Percentiles rank a stretch among this genome's conserved stretches.
Evolutionary conservation across 2,329 filamentous ascomycete genomes (phyloP).

Genomic region (Colletotrichum lindemuthianum): DNA sequence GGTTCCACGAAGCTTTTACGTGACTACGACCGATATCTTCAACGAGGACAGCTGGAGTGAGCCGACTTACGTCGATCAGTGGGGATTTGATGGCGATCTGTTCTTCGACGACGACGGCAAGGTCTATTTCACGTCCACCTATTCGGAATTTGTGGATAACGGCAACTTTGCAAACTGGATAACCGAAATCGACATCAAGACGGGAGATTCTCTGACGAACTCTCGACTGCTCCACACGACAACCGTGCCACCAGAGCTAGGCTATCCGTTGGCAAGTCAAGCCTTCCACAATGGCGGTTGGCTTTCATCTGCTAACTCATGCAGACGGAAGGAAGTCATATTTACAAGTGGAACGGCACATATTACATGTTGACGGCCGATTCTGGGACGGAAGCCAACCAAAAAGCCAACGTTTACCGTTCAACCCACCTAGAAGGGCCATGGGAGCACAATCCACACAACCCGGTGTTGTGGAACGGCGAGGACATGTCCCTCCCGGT

Average conservation of each 20-base stretch:
- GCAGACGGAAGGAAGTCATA: slow-evolving; percentile 34
- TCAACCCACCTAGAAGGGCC: slow-evolving; percentile 25
- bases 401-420: slow-evolving; percentile 34
- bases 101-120: slow-evolving; percentile 35
- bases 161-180: slow-evolving; percentile 37
- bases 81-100: slow-evolving; percentile 35
- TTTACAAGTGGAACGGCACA: slow-evolving; percentile 34
- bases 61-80: slow-evolving; percentile 35
- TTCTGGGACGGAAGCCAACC: slow-evolving; percentile 31
- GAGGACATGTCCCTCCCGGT: slow-evolving; percentile 33
- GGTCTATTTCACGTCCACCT: slow-evolving; percentile 31
- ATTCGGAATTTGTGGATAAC: slow-evolving; percentile 27
- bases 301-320: slow-evolving; percentile 37
- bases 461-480: slow-evolving; percentile 35
- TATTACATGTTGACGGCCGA: slow-evolving; percentile 37
- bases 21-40: slow-evolving; percentile 32
- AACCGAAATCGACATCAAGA: slow-evolving; percentile 35
- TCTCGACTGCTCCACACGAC: slow-evolving; percentile 33
- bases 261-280: slow-evolving; percentile 49
- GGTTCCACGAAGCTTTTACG: slow-evolving; percentile 33
- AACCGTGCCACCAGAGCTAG: slow-evolving; percentile 31
- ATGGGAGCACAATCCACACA: slow-evolving; percentile 34
- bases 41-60: slow-evolving; percentile 35
- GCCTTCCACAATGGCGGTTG: slow-evolving; percentile 39
- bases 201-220: slow-evolving; percentile 32